Percentiles rank a stretch among this genome's conserved stretches.
Conservation (phyloP, 2,329 filamentous ascomycete species). For the Diaporthe nobilis region DNA sequence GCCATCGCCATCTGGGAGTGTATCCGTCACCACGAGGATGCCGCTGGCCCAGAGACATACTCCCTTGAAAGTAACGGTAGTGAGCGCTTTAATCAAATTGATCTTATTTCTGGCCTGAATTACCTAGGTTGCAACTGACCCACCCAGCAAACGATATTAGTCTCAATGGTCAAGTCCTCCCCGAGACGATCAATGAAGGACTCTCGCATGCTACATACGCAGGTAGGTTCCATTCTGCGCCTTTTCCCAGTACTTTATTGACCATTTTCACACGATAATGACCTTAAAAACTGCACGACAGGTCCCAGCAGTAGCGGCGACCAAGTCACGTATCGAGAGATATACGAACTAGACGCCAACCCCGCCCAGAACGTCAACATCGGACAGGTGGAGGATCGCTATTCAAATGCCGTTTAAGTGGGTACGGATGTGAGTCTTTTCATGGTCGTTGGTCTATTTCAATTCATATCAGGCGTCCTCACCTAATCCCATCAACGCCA, state of each 20-base stretch:
- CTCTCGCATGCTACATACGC: neutral
- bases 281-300: neutral
- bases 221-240: neutral
- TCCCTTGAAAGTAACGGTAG: neutral
- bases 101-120: neutral
- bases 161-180: neutral
- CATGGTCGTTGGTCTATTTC: fast-evolving
- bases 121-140: no score
- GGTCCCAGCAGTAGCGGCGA: no score
- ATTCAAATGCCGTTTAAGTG: neutral
- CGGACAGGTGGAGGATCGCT: neutral
- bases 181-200: neutral
- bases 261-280: fast-evolving
- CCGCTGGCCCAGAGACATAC: neutral
- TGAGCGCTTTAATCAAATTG: neutral
- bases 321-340: neutral
- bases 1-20: slow-evolving; percentile 19
- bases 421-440: neutral
- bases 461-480: no score
- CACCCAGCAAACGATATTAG: neutral
- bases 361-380: neutral
- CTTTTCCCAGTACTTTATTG: neutral
- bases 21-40: neutral
- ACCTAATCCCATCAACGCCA: no score
- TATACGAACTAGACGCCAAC: neutral